Base-by-base conservation (phyloP, 257 asterid species). In the Rauvolfia tetraphylla region DNA sequence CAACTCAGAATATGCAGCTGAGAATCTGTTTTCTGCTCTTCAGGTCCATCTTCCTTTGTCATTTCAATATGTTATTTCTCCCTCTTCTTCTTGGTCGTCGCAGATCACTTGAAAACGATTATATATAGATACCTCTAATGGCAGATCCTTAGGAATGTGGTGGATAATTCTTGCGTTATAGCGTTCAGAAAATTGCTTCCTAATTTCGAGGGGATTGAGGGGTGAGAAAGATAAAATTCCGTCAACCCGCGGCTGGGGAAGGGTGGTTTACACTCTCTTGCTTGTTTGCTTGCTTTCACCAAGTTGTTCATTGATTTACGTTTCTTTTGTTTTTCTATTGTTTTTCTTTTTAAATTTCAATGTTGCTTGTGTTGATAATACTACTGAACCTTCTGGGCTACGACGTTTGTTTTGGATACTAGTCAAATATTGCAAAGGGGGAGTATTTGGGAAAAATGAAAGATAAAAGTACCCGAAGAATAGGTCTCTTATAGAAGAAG, bases 271-370 rank as follows among this genome's bases (percentile, higher is more conserved):
- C 8, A 6, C n/a, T 31, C 6, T 46, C 44, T 70, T 31, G 9
- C 0, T 65, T 42, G 70, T 81, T 65, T 68, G 63, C 3, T 51
- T 51, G 57, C 6, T 80, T 62, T 58, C 41, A 49, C 23, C 51
- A 75, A 84, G 85, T 81, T 69, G 38, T 51, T 72, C 48, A 62
- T 79, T 75, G 58, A 69, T 79, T 66, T 48, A 83, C 83, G 85
- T 63, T 65, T 75, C 80, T 49, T 72, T 65, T 44, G 15, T 14
- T 33, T 29, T 42, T 29, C 23, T 18, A 6, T 0, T 72, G 5
- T 10, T 73, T 63, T 10, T 34, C 3, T 39, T 22, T 18, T 57
- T 38, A 11, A 39, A 13, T 29, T 62, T 49, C 25, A 33, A 5
- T 62, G 65, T 84, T 81, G 75, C 89, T 85, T 83, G 87, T 76